Percentiles rank a stretch among this genome's conserved stretches.
Evolutionary conservation across 2,329 filamentous ascomycete species (phyloP).

Genomic region (Daldinia eschscholtzii): DNA sequence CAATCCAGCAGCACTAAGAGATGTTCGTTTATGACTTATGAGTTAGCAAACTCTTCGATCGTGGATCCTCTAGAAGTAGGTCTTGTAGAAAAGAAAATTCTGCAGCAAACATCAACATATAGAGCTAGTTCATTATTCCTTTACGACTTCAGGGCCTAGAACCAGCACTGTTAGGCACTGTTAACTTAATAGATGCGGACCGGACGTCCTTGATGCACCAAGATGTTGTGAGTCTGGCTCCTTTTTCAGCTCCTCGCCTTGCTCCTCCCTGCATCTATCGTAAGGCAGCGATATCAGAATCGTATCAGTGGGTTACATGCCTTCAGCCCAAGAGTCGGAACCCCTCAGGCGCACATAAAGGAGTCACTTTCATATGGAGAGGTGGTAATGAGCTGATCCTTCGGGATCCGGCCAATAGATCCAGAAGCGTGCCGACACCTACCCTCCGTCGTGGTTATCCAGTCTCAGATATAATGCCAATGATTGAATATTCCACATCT

Average conservation of each 20-base stretch:
- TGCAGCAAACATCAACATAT: not conserved
- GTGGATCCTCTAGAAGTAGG: not conserved
- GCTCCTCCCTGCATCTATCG: not conserved
- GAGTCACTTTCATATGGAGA: not conserved
- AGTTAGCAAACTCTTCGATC: constrained; percentile 17
- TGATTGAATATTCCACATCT: not conserved
- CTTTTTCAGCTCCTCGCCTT: not conserved
- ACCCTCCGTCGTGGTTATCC: not conserved
- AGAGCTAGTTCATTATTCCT: not conserved
- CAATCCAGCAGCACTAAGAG: constrained; percentile 19
- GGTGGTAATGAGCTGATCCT: not conserved
- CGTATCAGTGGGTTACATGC: not conserved
- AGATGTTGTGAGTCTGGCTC: not conserved
- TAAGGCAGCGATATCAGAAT: not conserved
- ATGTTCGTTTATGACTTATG: constrained; percentile 17
- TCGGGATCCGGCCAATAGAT: not conserved
- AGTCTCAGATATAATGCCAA: not conserved
- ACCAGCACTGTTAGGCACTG: not conserved
- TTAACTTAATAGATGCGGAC: not conserved
- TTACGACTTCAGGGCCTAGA: not conserved
- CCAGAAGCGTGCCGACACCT: not conserved
- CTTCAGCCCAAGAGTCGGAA: not conserved
- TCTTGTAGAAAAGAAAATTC: not conserved
- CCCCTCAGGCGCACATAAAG: not conserved
- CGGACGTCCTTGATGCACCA: not conserved